Percentiles rank a stretch among this genome's conserved stretches.
Evolutionary conservation across 805 yeast species (phyloP).

Genomic region (Yarrowia osloensis): DNA sequence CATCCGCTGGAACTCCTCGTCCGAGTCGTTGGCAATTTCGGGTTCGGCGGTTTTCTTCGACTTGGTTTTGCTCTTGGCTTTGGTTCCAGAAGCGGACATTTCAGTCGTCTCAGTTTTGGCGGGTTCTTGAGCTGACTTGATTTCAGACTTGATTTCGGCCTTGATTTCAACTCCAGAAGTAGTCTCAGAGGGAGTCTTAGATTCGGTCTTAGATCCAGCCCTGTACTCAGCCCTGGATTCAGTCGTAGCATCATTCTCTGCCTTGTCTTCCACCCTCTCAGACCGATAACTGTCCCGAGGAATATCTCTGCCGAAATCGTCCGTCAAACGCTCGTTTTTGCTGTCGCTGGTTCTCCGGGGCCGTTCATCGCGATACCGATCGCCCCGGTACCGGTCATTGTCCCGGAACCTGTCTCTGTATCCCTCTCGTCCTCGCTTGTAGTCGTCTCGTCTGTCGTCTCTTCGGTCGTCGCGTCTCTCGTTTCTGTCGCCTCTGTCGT

Average conservation of each 20-base stretch:
- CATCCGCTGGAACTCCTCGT: conserved; percentile 42
- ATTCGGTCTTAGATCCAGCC: too few relatives aligned
- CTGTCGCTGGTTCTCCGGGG: neutral
- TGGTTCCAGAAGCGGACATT: neutral
- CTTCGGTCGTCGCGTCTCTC: neutral
- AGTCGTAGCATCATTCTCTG: too few relatives aligned
- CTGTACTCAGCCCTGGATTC: neutral
- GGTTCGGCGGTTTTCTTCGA: neutral
- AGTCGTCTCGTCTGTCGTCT: neutral
- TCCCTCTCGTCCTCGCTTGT: neutral
- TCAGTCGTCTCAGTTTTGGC: too few relatives aligned
- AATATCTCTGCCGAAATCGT: conserved; percentile 22
- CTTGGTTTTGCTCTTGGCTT: neutral
- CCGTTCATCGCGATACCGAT: neutral
- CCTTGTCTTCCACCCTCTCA: neutral
- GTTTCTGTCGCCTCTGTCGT: neutral
- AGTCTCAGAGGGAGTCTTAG: too few relatives aligned
- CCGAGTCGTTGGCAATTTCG: conserved; percentile 16
- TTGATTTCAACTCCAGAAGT: too few relatives aligned
- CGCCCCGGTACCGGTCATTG: neutral
- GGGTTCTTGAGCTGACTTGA: too few relatives aligned
- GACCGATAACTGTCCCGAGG: neutral
- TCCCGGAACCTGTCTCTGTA: neutral
- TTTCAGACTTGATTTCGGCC: too few relatives aligned
- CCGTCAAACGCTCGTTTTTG: neutral